phyloP scores from a whole-genome alignment of 306 rosid species.

The Myrica gale region DNA sequence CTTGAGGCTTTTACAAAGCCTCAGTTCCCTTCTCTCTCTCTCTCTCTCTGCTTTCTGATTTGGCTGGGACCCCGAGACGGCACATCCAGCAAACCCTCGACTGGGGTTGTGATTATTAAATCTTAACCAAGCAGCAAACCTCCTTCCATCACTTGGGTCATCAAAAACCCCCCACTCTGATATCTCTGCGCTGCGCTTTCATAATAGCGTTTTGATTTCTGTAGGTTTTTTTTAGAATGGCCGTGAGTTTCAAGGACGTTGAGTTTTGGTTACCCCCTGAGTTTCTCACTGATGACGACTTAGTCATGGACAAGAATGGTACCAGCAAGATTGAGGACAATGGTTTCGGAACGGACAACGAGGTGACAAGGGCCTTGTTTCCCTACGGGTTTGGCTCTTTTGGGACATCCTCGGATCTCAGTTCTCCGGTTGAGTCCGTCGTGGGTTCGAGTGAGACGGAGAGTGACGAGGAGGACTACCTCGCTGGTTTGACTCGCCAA shows the following conservation, averaged over 20 bases:
- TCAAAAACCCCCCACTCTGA: not conserved
- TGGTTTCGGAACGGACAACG: not conserved
- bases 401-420: conserved; percentile 37
- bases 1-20: not conserved
- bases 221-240: conserved; percentile 23
- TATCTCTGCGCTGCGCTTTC: not conserved
- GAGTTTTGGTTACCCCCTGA: conserved; percentile 78
- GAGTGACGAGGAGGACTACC: conserved; percentile 71
- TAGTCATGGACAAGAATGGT: not conserved
- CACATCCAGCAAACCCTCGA: conserved; percentile 17
- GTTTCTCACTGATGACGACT: conserved; percentile 64
- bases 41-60: not conserved
- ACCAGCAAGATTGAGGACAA: not conserved
- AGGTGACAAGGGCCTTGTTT: conserved; percentile 1
- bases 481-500: conserved; percentile 58
- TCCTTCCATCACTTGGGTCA: not conserved
- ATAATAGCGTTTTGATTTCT: not conserved
- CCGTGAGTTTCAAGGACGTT: conserved; percentile 56
- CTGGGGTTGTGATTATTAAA: conserved; percentile 22
- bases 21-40: conserved; percentile 14
- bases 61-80: conserved; percentile 21
- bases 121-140: conserved; percentile 29
- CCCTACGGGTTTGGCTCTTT: conserved; percentile 35
- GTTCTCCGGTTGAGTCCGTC: conserved; percentile 63
- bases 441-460: conserved; percentile 67